Percentiles rank a stretch among this genome's conserved stretches.
These are phyloP conservation scores for Amauroascus verrucosus DNA, from an alignment of 2,329 filamentous ascomycete species.

Conservation along the genomic window DNA sequence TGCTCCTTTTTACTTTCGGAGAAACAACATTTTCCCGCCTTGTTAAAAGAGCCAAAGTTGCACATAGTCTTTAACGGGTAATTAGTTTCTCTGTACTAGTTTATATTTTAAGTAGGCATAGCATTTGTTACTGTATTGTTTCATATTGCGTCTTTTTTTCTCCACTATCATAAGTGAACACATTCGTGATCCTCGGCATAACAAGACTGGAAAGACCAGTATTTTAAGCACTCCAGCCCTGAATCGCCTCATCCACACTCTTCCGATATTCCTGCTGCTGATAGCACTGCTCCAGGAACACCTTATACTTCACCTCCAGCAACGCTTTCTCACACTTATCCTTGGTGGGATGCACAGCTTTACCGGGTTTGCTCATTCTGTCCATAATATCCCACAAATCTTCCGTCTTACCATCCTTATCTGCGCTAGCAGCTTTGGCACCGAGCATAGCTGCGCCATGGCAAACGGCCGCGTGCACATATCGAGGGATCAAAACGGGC, in stretches of 20 bases:
- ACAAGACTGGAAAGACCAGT: no score
- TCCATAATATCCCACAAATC: slow-evolving; percentile 96
- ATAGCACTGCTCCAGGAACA: slow-evolving; percentile 88
- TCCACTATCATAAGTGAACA: no score
- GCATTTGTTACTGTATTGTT: no score
- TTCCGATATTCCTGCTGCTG: slow-evolving; percentile 74
- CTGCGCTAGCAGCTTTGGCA: slow-evolving; percentile 85
- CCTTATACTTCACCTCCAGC: slow-evolving; percentile 78
- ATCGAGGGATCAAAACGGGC: slow-evolving; percentile 86
- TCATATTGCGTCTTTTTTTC: no score
- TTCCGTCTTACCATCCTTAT: slow-evolving; percentile 67
- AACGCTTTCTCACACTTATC: slow-evolving; percentile 67
- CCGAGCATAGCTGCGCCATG: slow-evolving; percentile 98
- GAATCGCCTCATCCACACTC: slow-evolving; percentile 57
- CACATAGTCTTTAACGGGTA: no score
- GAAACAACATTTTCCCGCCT: no score
- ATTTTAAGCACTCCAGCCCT: slow-evolving; percentile 30
- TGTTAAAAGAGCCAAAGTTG: no score
- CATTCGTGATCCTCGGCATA: no score
- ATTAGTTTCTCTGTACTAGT: no score
- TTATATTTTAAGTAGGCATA: no score
- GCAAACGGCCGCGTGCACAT: slow-evolving; percentile 90
- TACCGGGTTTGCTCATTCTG: slow-evolving; percentile 88
- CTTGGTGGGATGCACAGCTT: slow-evolving; percentile 63
- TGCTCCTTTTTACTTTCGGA: no score